Conservation (phyloP, 1,139 yeast species). For the Tardiomyces digboiensis region DNA sequence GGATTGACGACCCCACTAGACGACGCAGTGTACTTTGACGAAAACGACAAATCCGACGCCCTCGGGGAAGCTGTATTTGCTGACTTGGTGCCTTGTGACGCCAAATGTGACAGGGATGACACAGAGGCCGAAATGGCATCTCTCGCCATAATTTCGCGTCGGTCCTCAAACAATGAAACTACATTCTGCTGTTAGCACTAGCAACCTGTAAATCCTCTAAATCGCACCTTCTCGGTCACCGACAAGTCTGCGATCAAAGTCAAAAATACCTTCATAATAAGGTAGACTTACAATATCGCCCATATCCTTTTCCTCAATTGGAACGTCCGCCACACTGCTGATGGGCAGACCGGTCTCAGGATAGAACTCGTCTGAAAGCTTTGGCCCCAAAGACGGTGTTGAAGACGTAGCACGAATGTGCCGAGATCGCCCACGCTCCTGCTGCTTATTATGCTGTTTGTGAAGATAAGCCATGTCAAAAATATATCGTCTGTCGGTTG, state of each 20-base stretch:
- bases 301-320: conserved; percentile 18
- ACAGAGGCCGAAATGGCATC: conserved; percentile 17
- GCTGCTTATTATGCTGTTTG: neutral
- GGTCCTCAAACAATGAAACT: conserved; percentile 13
- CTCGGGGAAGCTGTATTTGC: conserved; percentile 20
- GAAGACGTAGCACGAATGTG: neutral
- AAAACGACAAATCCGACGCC: conserved; percentile 26
- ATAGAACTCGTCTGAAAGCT: conserved; percentile 1
- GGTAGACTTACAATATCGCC: conserved; percentile 12
- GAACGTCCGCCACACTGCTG: conserved; percentile 2
- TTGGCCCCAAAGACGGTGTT: neutral
- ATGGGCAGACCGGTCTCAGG: conserved; percentile 6
- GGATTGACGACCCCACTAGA: conserved; percentile 4
- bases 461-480: conserved; percentile 34
- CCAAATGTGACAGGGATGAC: conserved; percentile 7
- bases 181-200: conserved; percentile 6
- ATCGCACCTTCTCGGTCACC: too few relatives aligned
- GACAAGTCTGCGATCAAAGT: too few relatives aligned
- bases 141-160: conserved; percentile 8
- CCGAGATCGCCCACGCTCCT: neutral
- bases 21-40: conserved; percentile 20
- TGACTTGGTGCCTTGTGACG: neutral
- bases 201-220: too few relatives aligned
- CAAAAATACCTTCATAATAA: too few relatives aligned
- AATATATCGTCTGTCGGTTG: conserved; percentile 39